Conservation (phyloP, 2,329 filamentous ascomycete genomes). For the Alternaria sp. region DNA sequence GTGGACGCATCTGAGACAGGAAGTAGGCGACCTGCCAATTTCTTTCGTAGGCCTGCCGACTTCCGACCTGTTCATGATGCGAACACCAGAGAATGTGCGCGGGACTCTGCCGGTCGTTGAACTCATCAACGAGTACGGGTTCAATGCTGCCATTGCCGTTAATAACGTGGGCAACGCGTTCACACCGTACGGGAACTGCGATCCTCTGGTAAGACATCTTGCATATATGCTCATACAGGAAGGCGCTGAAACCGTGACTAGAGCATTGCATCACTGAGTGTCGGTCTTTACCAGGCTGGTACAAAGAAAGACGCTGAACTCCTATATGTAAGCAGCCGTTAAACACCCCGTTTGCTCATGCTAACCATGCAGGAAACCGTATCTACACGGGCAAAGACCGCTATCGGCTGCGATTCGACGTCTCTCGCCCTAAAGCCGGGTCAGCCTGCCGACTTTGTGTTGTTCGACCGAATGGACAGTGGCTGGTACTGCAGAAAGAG, state of each 20-base stretch:
- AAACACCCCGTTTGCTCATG: conserved; percentile 19
- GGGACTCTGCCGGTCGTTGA: conserved; percentile 68
- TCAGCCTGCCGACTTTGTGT: conserved; percentile 52
- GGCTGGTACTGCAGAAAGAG: conserved; percentile 52
- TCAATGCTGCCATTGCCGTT: conserved; percentile 68
- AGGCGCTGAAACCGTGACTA: not conserved
- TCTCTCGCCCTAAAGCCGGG: conserved; percentile 43
- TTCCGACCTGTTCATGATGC: conserved; percentile 76
- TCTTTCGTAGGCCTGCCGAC: conserved; percentile 73
- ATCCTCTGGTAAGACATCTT: conserved; percentile 60
- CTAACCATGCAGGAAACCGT: conserved; percentile 54
- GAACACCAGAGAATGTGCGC: conserved; percentile 55
- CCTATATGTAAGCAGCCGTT: conserved; percentile 58
- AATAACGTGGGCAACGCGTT: conserved; percentile 80
- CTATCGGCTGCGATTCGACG: conserved; percentile 49
- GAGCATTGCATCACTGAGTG: conserved; percentile 53
- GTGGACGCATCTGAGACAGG: conserved; percentile 57
- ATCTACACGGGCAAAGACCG: conserved; percentile 51
- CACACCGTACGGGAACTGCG: conserved; percentile 71
- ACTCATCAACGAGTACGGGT: conserved; percentile 64
- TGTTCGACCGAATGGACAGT: conserved; percentile 48
- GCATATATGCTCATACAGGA: not conserved
- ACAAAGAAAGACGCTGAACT: conserved; percentile 64
- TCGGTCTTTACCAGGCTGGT: conserved; percentile 72
- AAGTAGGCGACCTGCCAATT: conserved; percentile 63